Percentiles rank a stretch among this genome's conserved stretches.
Conservation (phyloP, 495 filamentous ascomycete species). For the Alectoria sarmentosa region DNA sequence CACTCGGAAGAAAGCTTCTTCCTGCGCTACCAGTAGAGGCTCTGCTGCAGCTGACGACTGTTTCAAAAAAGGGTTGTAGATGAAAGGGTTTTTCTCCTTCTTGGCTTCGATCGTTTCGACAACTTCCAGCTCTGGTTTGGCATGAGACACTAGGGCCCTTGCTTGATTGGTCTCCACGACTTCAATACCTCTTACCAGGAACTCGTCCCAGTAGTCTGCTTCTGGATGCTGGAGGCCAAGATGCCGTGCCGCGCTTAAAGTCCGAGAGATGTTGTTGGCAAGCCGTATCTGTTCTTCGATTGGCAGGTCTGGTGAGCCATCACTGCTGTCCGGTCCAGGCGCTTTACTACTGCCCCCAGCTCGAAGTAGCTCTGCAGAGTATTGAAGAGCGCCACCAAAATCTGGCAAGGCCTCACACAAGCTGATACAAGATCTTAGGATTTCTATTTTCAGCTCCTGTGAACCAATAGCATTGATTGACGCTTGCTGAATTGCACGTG, state of each 20-base stretch:
- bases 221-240: conserved; percentile 61
- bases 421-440: conserved; percentile 77
- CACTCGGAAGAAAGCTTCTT: conserved; percentile 67
- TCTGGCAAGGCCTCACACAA: conserved; percentile 91
- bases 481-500: conserved; percentile 46
- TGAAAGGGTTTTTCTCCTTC: conserved; percentile 70
- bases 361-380: conserved; percentile 74
- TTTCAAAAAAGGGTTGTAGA: conserved; percentile 85
- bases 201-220: conserved; percentile 94
- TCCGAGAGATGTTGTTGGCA: conserved; percentile 75
- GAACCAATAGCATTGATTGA: conserved; percentile 55
- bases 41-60: conserved; percentile 43
- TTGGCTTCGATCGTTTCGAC: conserved; percentile 44
- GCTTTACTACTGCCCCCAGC: conserved; percentile 76
- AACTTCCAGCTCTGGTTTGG: conserved; percentile 61
- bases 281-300: conserved; percentile 81
- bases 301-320: conserved; percentile 56
- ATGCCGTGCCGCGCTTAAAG: conserved; percentile 63
- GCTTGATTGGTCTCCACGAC: conserved; percentile 47
- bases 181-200: conserved; percentile 76
- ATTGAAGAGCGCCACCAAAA: conserved; percentile 77
- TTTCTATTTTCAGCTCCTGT: conserved; percentile 67
- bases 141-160: conserved; percentile 61
- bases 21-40: conserved; percentile 64
- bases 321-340: conserved; percentile 52